Evolutionary conservation across 257 asterid species (phyloP), one percentile per base, ranked within the genome.

Genomic region (Fraxinus cuspidata): DNA sequence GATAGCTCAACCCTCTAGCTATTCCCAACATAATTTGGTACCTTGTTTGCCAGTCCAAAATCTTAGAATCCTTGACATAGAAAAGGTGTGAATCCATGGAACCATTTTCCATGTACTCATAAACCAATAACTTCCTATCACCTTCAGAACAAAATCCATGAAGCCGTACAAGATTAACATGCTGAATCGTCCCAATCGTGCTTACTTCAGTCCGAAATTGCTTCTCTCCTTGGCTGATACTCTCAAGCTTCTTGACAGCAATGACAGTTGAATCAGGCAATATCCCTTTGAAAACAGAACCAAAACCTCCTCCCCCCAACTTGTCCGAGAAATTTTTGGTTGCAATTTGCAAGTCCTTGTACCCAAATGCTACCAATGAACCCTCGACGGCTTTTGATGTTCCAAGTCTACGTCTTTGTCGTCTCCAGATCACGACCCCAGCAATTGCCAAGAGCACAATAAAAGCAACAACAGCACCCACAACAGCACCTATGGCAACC

Each of bases 401-500:
- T 27, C 76, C 78, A 38, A 58, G 37, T 16, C 63, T 56, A 58
- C 15, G 78, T 37, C 75, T 80, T 6, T 66, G 72, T 19, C 82
- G 53, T 44, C 75, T 78, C 81, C 64, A 18, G 60, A 74, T 27
- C 40, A 85, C 71, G 70, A 76, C 38, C 23, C 75, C 63, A 70
- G 78, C 49, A 18, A 83, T 31, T 3, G 64, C 75, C 25, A 87
- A n/a, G 5, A 81, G 31, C 27, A 75, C 38, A n/a, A 85, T 13
- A 0, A 70, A 71, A 78, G 67, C 74, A 38, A 42, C 73, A 78
- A 79, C 76, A 67, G 84, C 78, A 51, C 87, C 92, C 76, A 63
- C 76, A 71, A 67, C 63, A 11, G 86, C 80, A 32, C 87, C 89
- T 19, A 85, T 74, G 21, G 71, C 68, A 74, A 75, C 42, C 34